Conservation (phyloP, 2,329 filamentous ascomycete species). For the Juglanconis juglandina region DNA sequence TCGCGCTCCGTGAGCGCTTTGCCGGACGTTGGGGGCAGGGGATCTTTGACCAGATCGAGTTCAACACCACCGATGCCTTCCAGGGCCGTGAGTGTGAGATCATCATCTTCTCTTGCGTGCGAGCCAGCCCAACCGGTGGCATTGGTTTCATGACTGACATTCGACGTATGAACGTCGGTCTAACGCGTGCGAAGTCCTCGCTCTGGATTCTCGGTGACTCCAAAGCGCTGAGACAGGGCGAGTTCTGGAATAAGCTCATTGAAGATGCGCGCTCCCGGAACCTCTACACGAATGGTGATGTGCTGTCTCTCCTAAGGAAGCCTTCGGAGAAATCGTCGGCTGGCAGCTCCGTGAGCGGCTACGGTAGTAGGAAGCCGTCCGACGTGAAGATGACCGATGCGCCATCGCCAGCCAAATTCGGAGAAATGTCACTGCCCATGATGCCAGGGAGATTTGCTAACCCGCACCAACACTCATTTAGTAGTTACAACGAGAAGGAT, state of each 20-base stretch:
- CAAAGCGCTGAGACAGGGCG: conserved; percentile 75
- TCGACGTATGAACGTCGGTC: conserved; percentile 97
- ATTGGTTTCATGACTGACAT: conserved; percentile 99
- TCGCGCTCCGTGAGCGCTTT: conserved; percentile 75
- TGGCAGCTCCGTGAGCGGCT: conserved; percentile 19
- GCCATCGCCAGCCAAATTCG: background rate
- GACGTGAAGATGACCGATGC: conserved; percentile 27
- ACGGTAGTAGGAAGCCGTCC: background rate
- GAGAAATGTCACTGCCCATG: background rate
- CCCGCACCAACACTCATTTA: background rate
- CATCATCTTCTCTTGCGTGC: conserved; percentile 98
- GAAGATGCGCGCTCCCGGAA: conserved; percentile 72
- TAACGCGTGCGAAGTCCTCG: conserved; percentile 94
- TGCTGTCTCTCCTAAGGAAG: conserved; percentile 46
- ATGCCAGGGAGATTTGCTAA: background rate
- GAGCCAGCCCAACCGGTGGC: conserved; percentile 85
- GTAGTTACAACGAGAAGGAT: conserved; percentile 27
- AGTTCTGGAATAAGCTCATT: conserved; percentile 87
- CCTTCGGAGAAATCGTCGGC: conserved; percentile 35
- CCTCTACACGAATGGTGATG: conserved; percentile 69
- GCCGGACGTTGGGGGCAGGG: conserved; percentile 65
- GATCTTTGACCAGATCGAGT: conserved; percentile 80
- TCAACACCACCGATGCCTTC: conserved; percentile 98
- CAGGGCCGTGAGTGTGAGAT: conserved; percentile 96
- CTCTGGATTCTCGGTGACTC: conserved; percentile 96